Evolutionary conservation across 257 asterid species (phyloP).

Genomic region (Striga asiatica): DNA sequence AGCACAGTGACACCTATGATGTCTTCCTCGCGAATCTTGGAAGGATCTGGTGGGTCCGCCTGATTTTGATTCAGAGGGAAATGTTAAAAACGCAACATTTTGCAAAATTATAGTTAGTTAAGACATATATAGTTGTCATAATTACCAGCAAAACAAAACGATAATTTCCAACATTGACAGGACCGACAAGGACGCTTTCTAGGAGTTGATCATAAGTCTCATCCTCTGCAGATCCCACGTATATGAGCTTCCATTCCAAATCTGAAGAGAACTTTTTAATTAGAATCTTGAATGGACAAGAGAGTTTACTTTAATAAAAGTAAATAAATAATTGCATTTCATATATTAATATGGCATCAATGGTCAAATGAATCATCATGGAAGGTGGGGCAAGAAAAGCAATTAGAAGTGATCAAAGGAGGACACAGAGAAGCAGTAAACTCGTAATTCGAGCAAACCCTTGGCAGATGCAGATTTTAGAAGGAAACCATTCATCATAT

Average conservation of each 20-base stretch:
- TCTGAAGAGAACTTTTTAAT: constrained; percentile 38
- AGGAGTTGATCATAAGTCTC: constrained; percentile 87
- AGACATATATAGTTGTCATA: no score
- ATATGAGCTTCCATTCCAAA: constrained; percentile 94
- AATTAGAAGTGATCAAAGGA: no score
- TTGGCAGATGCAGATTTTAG: neutral
- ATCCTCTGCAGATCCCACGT: constrained; percentile 99
- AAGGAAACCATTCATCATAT: no score
- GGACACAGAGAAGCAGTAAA: no score
- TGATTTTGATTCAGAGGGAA: constrained; percentile 20
- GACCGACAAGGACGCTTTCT: constrained; percentile 98
- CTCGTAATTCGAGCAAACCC: neutral
- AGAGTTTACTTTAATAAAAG: neutral
- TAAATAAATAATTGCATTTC: neutral
- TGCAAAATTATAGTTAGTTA: no score
- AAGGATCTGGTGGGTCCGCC: constrained; percentile 97
- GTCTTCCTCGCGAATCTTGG: constrained; percentile 93
- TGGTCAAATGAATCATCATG: neutral
- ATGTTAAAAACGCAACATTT: neutral
- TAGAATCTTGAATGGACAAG: constrained; percentile 1
- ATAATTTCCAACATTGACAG: constrained; percentile 87
- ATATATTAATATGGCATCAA: neutral
- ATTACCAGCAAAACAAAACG: constrained; percentile 91
- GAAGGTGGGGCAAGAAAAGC: neutral
- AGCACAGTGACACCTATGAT: constrained; percentile 91